Conservation (phyloP, 2,329 filamentous ascomycete species). For the Colletotrichum tofieldiae region DNA sequence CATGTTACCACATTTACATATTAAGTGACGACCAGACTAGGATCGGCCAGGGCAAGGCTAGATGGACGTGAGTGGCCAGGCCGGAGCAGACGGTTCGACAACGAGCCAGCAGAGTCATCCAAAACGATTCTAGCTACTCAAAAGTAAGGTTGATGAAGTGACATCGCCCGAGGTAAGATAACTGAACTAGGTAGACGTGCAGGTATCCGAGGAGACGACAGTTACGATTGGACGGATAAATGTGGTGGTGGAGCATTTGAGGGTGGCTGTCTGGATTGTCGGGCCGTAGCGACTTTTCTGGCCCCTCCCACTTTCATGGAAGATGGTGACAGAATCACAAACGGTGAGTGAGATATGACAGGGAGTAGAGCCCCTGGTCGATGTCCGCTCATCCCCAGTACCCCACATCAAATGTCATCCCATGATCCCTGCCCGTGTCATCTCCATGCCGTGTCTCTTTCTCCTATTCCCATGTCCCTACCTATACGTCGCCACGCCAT, state of each 20-base stretch:
- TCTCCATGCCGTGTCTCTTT: neutral
- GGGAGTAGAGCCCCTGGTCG: constrained; percentile 3
- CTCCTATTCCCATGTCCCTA: neutral
- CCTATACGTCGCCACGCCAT: neutral
- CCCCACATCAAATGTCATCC: constrained; percentile 21
- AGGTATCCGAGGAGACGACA: constrained; percentile 19
- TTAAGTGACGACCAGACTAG: neutral
- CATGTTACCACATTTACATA: neutral
- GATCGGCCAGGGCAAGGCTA: neutral
- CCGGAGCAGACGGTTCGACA: constrained; percentile 2
- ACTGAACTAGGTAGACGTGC: constrained; percentile 17
- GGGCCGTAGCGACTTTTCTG: constrained; percentile 49
- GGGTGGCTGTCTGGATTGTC: constrained; percentile 54
- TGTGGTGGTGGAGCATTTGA: constrained; percentile 43
- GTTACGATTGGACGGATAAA: constrained; percentile 48
- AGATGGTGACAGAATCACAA: neutral
- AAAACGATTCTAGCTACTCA: neutral
- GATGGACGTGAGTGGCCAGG: neutral
- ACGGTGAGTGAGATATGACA: neutral
- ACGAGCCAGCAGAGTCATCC: constrained; percentile 1
- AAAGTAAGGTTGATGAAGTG: constrained; percentile 17
- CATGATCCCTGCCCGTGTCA: constrained; percentile 13
- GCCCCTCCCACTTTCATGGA: neutral
- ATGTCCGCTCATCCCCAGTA: constrained; percentile 7
- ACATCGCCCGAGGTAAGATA: constrained; percentile 1